Evolutionary conservation across 2,329 filamentous ascomycete genomes (phyloP), one percentile per base, ranked within the genome.

Genomic region (Cladosporium sp.): DNA sequence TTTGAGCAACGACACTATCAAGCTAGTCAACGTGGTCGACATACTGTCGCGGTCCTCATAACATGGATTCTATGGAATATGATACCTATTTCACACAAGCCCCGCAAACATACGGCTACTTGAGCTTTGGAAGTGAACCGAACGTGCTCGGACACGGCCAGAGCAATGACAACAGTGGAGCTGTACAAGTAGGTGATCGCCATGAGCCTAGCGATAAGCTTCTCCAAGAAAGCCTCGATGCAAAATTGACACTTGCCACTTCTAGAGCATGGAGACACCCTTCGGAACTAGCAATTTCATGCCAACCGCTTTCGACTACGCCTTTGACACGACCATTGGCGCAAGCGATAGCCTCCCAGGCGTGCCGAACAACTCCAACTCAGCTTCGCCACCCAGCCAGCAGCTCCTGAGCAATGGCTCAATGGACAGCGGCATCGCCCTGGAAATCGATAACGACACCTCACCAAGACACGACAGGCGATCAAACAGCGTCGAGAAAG

Each of bases 1-100:
- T 28, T 28, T 28, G 22, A 28, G 22, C 7, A 28, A 28, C 22
- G 22, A 28, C 7, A 28, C 22, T 28, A 28, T 28, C 22, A 28
- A 28, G 22, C 7, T 28, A 6, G 35, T 43, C 40, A 18, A 4
- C 16, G n/a, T 50, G 11, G 35, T 43, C 40, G 31, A 4, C 16
- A 14, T 50, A 19, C 40, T 35, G 43, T 22, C 8, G 16, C 38
- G 35, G 4, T 14, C 8, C 37, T 28, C 42, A n/a, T 43, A 41
- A 10, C 7, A 66, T 64, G 61, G 63, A 64, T 40, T 58, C 59
- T 48, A 83, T 83, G 79, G 78, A 83, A 60, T 83, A 80, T 66
- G 72, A 74, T 49, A 81, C 78, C 66, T 82, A 76, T 59, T 63
- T 67, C 46, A 62, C 72, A 14, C 67, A 70, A 33, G 61, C 70